Percentiles rank a stretch among this genome's conserved stretches.
These are phyloP conservation scores for Ampelomyces quisqualis DNA, from an alignment of 2,329 filamentous ascomycete species.

Conservation along the genomic window DNA sequence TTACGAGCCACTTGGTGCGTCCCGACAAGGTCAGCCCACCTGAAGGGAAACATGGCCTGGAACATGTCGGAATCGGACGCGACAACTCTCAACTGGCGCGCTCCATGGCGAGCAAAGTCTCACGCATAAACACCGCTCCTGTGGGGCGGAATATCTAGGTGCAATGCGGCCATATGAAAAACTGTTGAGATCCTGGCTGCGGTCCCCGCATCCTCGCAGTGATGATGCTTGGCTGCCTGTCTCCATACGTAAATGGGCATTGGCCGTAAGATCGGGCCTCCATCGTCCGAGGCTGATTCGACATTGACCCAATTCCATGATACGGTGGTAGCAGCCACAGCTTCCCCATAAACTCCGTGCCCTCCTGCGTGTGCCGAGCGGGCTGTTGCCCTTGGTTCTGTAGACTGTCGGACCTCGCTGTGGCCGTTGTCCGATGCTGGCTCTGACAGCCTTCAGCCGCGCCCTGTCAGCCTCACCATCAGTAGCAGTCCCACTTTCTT, in stretches of 20 bases:
- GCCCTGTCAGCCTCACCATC: constrained; percentile 20
- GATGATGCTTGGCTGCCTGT: constrained; percentile 19
- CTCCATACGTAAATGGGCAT: constrained; percentile 29
- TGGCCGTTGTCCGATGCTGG: constrained; percentile 5
- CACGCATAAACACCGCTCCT: constrained; percentile 18
- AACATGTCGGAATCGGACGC: constrained; percentile 12
- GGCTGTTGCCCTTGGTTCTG: not conserved
- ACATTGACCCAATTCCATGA: too few relatives aligned
- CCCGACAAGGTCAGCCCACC: constrained; percentile 19
- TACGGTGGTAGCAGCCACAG: too few relatives aligned
- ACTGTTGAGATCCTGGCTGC: constrained; percentile 25
- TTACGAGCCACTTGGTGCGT: constrained; percentile 26
- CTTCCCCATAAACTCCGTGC: too few relatives aligned
- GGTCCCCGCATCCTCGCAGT: constrained; percentile 16
- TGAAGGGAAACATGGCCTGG: constrained; percentile 5
- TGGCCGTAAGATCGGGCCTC: constrained; percentile 36
- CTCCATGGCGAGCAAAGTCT: constrained; percentile 12
- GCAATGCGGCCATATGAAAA: constrained; percentile 16
- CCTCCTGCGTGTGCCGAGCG: too few relatives aligned
- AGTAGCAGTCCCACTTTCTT: constrained; percentile 8
- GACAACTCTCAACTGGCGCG: constrained; percentile 6
- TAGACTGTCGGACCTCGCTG: not conserved
- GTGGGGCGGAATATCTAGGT: constrained; percentile 7
- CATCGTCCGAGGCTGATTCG: constrained; percentile 35
- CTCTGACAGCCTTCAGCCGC: constrained; percentile 13